Conservation (phyloP, 2,329 filamentous ascomycete species). For the Xylariales sp. region DNA sequence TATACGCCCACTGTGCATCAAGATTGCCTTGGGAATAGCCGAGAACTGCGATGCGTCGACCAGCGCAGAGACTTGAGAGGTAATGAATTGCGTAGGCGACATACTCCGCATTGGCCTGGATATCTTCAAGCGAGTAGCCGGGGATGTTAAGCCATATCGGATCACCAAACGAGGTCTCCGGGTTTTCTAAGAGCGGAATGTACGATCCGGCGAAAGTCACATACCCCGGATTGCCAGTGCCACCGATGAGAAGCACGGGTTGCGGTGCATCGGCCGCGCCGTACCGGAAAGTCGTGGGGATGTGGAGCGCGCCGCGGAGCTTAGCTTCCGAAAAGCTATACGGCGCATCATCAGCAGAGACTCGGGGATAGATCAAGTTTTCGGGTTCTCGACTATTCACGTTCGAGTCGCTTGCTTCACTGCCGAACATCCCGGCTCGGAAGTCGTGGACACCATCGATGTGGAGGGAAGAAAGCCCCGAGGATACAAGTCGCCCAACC, state of each 20-base stretch:
- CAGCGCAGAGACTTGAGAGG: constrained; percentile 34
- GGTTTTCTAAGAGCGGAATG: constrained; percentile 40
- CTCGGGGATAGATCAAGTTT: constrained; percentile 31
- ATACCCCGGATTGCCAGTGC: constrained; percentile 45
- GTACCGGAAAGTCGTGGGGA: constrained; percentile 43
- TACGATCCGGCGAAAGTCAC: constrained; percentile 41
- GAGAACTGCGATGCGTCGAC: constrained; percentile 34
- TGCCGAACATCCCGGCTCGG: not conserved
- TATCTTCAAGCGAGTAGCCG: constrained; percentile 38
- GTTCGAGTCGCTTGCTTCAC: constrained; percentile 4
- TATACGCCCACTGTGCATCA: constrained; percentile 51
- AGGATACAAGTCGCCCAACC: not conserved
- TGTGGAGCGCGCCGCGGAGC: constrained; percentile 47
- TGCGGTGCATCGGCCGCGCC: constrained; percentile 38
- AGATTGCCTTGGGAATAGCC: constrained; percentile 52
- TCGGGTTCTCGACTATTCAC: constrained; percentile 2
- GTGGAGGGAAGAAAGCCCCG: constrained; percentile 4
- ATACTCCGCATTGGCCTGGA: constrained; percentile 48
- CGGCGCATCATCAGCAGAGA: constrained; percentile 35
- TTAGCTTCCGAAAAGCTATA: constrained; percentile 41
- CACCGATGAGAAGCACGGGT: constrained; percentile 49
- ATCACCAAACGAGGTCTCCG: constrained; percentile 33
- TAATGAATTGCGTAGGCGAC: constrained; percentile 56
- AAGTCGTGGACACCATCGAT: not conserved
- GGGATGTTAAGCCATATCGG: constrained; percentile 54